Evolutionary conservation across 495 filamentous ascomycete genomes (phyloP).

Genomic region (Daldinia loculata): DNA sequence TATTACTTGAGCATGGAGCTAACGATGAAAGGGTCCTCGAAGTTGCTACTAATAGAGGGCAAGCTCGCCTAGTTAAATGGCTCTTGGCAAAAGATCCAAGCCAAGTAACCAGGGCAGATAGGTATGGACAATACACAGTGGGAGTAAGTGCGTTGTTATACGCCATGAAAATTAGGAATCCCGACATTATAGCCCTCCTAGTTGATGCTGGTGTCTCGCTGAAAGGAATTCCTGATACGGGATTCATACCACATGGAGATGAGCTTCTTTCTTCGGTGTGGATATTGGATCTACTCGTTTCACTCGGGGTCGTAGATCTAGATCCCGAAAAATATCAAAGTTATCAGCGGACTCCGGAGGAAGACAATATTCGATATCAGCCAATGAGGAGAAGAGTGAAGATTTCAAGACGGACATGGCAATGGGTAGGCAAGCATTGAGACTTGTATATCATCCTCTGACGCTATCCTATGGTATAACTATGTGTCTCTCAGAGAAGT

Average conservation of each 20-base stretch:
- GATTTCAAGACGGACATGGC: not conserved
- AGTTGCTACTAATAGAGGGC: not conserved
- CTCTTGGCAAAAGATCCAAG: not conserved
- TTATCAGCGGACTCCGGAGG: not conserved
- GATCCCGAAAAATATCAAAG: not conserved
- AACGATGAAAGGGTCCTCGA: not conserved
- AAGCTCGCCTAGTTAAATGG: not conserved
- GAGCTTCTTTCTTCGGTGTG: not conserved
- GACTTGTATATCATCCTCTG: not conserved
- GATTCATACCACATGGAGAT: not conserved
- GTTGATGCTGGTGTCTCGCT: slow-evolving; percentile 3
- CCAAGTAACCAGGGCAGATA: not conserved
- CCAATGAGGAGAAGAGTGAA: not conserved
- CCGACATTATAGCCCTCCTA: not conserved
- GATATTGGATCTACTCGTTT: not conserved
- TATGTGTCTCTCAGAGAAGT: not conserved
- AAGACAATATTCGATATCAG: not conserved
- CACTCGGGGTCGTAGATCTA: not conserved
- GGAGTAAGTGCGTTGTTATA: not conserved
- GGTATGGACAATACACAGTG: not conserved
- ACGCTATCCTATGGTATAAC: not conserved
- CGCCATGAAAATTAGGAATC: not conserved
- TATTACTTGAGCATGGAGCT: not conserved
- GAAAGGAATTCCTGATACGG: not conserved
- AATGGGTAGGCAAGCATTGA: not conserved